A percentile compares a stretch with the other conserved stretches of the same genome.
Evolutionary conservation across 2,329 filamentous ascomycete species (phyloP).

Genomic region (Stagonosporopsis cucurbitacearum): DNA sequence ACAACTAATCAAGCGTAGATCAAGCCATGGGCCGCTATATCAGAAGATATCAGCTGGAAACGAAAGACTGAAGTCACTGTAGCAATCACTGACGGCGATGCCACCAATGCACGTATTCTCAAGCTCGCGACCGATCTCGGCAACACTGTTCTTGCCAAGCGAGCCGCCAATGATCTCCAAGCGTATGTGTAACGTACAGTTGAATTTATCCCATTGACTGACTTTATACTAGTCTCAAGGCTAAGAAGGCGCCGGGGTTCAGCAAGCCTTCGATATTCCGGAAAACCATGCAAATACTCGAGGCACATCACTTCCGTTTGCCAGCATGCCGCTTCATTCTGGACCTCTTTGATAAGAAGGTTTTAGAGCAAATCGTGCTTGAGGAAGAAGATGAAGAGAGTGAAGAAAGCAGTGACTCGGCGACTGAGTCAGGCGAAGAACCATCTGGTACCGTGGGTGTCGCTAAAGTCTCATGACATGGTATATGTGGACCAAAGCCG

Average conservation of each 20-base stretch:
- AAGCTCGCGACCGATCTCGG: slow-evolving; percentile 86
- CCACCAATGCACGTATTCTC: slow-evolving; percentile 74
- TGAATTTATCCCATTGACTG: slow-evolving; percentile 14
- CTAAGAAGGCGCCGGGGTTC: slow-evolving; percentile 77
- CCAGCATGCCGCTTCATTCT: slow-evolving; percentile 88
- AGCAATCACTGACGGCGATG: slow-evolving; percentile 67
- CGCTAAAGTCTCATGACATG: slow-evolving; percentile 23
- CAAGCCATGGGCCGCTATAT: slow-evolving; percentile 45
- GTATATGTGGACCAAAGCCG: neutral
- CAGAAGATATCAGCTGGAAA: slow-evolving; percentile 41
- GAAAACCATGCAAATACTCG: slow-evolving; percentile 82
- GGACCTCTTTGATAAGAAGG: slow-evolving; percentile 90
- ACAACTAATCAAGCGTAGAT: slow-evolving; percentile 41
- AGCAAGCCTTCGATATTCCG: slow-evolving; percentile 79
- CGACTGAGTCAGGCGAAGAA: slow-evolving; percentile 41
- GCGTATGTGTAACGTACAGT: slow-evolving; percentile 49
- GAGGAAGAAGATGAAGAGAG: slow-evolving; percentile 65
- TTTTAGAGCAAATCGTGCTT: slow-evolving; percentile 83
- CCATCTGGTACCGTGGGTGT: slow-evolving; percentile 25
- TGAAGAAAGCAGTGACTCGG: slow-evolving; percentile 44
- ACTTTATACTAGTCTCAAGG: slow-evolving; percentile 67
- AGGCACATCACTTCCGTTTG: slow-evolving; percentile 87
- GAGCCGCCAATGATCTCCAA: slow-evolving; percentile 80
- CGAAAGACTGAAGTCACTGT: slow-evolving; percentile 56
- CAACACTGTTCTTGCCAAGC: slow-evolving; percentile 91